phyloP scores from a whole-genome alignment of 208 protist species.

The Trypanosoma rangeli region DNA sequence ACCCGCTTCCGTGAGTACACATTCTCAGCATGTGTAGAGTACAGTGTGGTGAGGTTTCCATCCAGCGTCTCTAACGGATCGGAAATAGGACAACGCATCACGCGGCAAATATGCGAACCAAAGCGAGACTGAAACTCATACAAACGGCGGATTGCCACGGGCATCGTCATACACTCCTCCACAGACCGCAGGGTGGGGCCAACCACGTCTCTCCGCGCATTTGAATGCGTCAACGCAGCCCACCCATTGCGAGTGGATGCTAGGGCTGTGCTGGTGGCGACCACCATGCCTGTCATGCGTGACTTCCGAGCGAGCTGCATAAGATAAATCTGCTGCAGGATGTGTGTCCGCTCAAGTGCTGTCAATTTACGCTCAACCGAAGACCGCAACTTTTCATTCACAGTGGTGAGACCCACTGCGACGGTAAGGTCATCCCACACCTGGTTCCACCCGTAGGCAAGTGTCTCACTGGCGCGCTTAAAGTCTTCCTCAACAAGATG shows the following conservation, averaged over 20 bases:
- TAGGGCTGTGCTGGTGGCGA: not conserved
- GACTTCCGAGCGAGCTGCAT: conserved; percentile 25
- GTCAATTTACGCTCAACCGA: conserved; percentile 53
- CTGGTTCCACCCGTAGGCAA: not conserved
- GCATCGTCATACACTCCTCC: conserved; percentile 35
- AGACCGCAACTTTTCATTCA: conserved; percentile 37
- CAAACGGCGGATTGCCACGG: conserved; percentile 29
- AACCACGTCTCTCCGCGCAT: not conserved
- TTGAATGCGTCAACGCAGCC: not conserved
- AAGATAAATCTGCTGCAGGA: conserved; percentile 50
- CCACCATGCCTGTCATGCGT: conserved; percentile 22
- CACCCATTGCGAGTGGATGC: not conserved
- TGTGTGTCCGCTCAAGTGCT: conserved; percentile 44
- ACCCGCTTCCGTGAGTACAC: conserved; percentile 40
- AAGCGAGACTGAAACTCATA: conserved; percentile 38
- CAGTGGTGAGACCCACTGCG: not conserved
- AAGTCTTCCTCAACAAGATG: conserved; percentile 20
- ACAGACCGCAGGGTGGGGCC: conserved; percentile 22
- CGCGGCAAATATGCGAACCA: conserved; percentile 32
- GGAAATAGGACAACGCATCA: conserved; percentile 16
- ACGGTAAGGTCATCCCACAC: not conserved
- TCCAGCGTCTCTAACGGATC: conserved; percentile 18
- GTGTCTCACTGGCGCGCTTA: not conserved
- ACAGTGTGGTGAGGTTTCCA: conserved; percentile 27
- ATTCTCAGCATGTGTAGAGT: conserved; percentile 47